Evolutionary conservation across 2,329 filamentous ascomycete species (phyloP).

Genomic region (Fusarium torulosum): DNA sequence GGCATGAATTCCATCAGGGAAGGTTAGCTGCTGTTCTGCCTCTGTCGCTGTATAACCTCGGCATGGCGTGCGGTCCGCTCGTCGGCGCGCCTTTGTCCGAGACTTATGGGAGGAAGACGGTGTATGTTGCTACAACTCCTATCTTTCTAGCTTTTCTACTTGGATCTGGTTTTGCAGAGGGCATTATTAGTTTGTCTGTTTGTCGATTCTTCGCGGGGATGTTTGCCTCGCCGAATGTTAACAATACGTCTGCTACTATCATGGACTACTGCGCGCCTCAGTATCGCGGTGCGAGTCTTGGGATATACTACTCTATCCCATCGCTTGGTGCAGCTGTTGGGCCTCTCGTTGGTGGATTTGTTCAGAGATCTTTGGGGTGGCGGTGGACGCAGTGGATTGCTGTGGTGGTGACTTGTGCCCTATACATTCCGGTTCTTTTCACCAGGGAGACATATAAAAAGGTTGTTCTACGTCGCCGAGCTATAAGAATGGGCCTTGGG

Average conservation of each 20-base stretch:
- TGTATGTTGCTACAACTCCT: constrained; percentile 28
- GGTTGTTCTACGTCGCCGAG: constrained; percentile 19
- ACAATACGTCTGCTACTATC: constrained; percentile 34
- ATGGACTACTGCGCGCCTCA: constrained; percentile 20
- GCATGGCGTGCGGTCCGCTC: constrained; percentile 33
- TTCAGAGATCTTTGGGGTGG: constrained; percentile 21
- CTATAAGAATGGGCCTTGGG: constrained; percentile 23
- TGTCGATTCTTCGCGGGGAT: constrained; percentile 36
- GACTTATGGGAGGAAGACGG: constrained; percentile 29
- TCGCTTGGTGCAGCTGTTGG: constrained; percentile 31
- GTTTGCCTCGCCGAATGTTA: constrained; percentile 35
- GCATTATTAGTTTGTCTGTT: not conserved
- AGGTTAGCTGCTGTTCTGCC: constrained; percentile 5
- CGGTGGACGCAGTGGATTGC: constrained; percentile 38
- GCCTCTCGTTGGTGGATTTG: constrained; percentile 18
- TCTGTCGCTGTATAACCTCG: constrained; percentile 31
- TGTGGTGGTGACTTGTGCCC: constrained; percentile 5
- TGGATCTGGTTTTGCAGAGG: not conserved
- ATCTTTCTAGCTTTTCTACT: constrained; percentile 29
- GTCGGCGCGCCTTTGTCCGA: constrained; percentile 31
- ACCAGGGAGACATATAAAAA: constrained; percentile 36
- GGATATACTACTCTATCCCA: constrained; percentile 33
- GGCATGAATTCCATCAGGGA: constrained; percentile 6
- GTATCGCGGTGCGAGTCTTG: constrained; percentile 17
- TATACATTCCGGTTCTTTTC: constrained; percentile 29